phyloP scores from a whole-genome alignment of 2,329 filamentous ascomycete genomes.

The Pyrenochaeta sp. region DNA sequence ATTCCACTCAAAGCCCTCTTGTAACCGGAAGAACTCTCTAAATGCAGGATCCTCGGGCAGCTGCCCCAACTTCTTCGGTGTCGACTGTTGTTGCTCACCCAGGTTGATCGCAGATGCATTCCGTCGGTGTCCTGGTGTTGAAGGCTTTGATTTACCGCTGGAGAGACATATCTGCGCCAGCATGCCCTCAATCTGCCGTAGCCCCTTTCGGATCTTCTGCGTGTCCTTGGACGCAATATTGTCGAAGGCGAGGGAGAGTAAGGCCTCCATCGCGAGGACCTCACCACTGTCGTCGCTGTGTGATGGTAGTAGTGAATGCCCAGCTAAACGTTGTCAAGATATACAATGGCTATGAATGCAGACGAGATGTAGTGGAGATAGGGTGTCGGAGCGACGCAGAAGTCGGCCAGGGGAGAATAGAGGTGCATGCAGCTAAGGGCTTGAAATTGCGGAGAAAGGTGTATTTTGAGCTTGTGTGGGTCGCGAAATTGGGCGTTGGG shows the following conservation, averaged over 20 bases:
- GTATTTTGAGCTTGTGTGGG: conserved; percentile 37
- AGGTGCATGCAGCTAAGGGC: conserved; percentile 40
- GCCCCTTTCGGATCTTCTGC: conserved; percentile 88
- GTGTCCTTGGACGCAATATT: conserved; percentile 93
- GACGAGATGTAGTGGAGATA: conserved; percentile 18
- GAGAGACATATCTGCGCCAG: conserved; percentile 94
- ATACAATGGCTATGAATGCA: conserved; percentile 10
- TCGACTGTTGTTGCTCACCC: conserved; percentile 38
- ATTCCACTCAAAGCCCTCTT: conserved; percentile 98
- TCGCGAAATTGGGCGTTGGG: conserved; percentile 25
- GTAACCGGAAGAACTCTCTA: conserved; percentile 93
- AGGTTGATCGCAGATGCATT: conserved; percentile 49
- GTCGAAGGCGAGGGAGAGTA: conserved; percentile 93
- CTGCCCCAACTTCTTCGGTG: conserved; percentile 66
- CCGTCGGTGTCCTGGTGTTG: conserved; percentile 45
- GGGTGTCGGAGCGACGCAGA: conserved; percentile 21
- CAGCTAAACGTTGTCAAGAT: conserved; percentile 8
- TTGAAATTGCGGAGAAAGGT: conserved; percentile 37
- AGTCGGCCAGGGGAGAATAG: conserved; percentile 23
- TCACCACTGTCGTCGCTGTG: conserved; percentile 8
- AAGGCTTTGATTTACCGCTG: conserved; percentile 41
- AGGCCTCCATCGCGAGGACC: conserved; percentile 75
- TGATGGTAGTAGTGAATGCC: conserved; percentile 9
- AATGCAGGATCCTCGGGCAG: conserved; percentile 87
- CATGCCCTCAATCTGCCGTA: conserved; percentile 92